phyloP scores from a whole-genome alignment of 2,329 filamentous ascomycete species.

The Fusarium illudens region DNA sequence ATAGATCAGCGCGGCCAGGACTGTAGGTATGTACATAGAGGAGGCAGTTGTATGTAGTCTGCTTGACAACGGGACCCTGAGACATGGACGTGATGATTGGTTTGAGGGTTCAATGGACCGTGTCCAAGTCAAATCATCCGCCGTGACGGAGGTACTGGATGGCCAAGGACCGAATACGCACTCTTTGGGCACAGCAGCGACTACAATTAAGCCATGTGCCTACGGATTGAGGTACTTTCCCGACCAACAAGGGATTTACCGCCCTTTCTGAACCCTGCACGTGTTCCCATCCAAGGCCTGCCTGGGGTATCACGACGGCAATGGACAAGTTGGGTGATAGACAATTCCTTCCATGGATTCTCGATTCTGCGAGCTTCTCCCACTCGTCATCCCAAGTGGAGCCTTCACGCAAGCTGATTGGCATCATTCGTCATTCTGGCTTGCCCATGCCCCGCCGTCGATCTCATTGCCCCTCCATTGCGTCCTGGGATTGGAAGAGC shows the following conservation, averaged over 20 bases:
- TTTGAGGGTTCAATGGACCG: background rate
- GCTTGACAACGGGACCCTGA: background rate
- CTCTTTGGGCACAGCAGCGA: background rate
- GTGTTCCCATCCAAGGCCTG: conserved; percentile 4
- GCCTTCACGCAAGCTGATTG: conserved; percentile 31
- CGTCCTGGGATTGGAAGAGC: conserved; percentile 32
- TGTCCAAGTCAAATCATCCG: background rate
- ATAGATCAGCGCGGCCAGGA: background rate
- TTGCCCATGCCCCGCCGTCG: conserved; percentile 40
- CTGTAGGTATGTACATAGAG: background rate
- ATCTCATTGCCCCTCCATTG: conserved; percentile 43
- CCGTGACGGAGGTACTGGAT: background rate
- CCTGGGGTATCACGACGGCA: background rate
- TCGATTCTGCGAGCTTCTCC: conserved; percentile 38
- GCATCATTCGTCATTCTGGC: conserved; percentile 35
- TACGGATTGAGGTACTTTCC: conserved; percentile 10
- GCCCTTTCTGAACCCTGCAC: background rate
- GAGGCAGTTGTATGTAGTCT: background rate
- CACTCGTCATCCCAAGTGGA: conserved; percentile 42
- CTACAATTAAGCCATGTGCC: background rate
- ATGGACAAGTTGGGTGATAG: no score
- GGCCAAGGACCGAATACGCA: background rate
- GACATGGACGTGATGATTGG: background rate
- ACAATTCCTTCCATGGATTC: background rate
- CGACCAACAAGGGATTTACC: background rate